Percentiles rank a stretch among this genome's conserved stretches.
Evolutionary conservation across 805 yeast genomes (phyloP).

Genomic region (Candida pseudofarinosa): DNA sequence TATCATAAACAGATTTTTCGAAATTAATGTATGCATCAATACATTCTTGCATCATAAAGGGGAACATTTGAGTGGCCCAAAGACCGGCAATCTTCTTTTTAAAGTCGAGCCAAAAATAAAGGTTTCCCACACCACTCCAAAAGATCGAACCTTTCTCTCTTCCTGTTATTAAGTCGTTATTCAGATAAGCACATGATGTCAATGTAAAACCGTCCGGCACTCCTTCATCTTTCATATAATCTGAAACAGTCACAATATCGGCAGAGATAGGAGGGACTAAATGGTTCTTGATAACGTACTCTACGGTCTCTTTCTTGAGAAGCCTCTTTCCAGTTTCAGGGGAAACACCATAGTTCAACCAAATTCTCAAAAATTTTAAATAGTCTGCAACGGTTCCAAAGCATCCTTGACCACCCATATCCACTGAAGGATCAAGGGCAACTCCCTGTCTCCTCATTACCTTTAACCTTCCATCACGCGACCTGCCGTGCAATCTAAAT

Average conservation of each 20-base stretch:
- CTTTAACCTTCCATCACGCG: slow-evolving; percentile 12
- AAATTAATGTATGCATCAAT: slow-evolving; percentile 16
- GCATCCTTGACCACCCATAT: slow-evolving; percentile 45
- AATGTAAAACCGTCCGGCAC: slow-evolving; percentile 30
- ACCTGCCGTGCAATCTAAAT: slow-evolving; percentile 11
- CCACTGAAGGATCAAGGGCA: slow-evolving; percentile 18
- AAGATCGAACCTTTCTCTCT: slow-evolving; percentile 31
- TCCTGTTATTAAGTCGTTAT: slow-evolving; percentile 25
- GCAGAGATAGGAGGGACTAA: slow-evolving; percentile 24
- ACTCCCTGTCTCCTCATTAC: slow-evolving; percentile 11
- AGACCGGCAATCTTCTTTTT: slow-evolving; percentile 35
- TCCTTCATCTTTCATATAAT: slow-evolving; percentile 10
- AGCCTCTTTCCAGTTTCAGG: slow-evolving; percentile 34
- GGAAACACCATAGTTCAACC: slow-evolving; percentile 37
- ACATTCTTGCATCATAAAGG: slow-evolving; percentile 24
- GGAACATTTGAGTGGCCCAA: slow-evolving; percentile 37
- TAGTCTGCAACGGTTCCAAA: slow-evolving; percentile 35
- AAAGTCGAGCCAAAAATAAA: slow-evolving; percentile 38
- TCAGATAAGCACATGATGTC: slow-evolving; percentile 30
- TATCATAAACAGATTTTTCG: slow-evolving; percentile 24
- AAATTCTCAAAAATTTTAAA: slow-evolving; percentile 34
- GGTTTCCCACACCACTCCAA: slow-evolving; percentile 40
- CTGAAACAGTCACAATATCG: slow-evolving; percentile 11
- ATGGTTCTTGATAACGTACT: slow-evolving; percentile 30
- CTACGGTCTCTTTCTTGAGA: slow-evolving; percentile 23